phyloP scores from a whole-genome alignment of 2,329 filamentous ascomycete species.

The Colletotrichum australisinense region DNA sequence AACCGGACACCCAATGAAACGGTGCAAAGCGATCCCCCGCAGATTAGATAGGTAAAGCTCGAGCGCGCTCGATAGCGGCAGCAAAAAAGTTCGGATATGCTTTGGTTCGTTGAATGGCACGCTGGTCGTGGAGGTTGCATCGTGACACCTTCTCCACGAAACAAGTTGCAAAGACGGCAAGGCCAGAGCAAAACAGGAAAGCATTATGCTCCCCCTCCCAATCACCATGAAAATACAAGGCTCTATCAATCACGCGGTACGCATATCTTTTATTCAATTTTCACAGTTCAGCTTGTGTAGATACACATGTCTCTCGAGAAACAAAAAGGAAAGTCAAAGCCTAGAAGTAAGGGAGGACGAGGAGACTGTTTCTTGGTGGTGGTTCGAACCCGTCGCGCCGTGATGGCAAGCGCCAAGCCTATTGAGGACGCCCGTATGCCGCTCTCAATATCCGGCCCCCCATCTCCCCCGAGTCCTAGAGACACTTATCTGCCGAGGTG shows the following conservation, averaged over 20 bases:
- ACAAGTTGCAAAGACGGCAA: not conserved
- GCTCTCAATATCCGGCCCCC: constrained; percentile 2
- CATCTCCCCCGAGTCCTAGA: not conserved
- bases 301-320: not conserved
- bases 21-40: not conserved
- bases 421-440: not conserved
- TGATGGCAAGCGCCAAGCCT: not conserved
- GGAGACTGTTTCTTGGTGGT: not conserved
- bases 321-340: too few relatives aligned
- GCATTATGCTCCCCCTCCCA: too few relatives aligned
- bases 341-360: not conserved
- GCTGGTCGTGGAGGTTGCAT: not conserved
- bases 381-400: not conserved
- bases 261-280: too few relatives aligned
- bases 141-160: not conserved
- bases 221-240: not conserved
- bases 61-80: not conserved
- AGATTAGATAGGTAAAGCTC: not conserved
- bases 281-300: not conserved
- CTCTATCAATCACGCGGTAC: too few relatives aligned
- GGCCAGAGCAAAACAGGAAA: not conserved
- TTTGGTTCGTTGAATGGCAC: not conserved
- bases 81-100: not conserved
- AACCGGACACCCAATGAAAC: not conserved
- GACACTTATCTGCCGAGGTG: not conserved